Evolutionary conservation across 2,329 filamentous ascomycete genomes (phyloP).

Genomic region (Neocucurbitaria cava): DNA sequence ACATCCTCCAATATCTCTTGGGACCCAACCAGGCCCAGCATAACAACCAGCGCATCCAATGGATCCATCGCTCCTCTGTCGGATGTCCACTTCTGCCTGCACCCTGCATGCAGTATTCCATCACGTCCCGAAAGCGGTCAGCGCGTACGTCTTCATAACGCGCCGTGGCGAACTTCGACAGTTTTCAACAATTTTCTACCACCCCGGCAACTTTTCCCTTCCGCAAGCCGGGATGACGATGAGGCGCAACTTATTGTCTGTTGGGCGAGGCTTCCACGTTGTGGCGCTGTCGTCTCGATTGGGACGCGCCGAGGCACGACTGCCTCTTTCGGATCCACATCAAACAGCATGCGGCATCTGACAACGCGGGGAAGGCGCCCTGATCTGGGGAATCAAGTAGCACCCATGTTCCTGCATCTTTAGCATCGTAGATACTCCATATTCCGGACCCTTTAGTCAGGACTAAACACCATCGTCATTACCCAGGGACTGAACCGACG

Average conservation of each 20-base stretch:
- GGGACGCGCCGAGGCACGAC: background rate
- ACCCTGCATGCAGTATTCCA: background rate
- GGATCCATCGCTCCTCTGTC: background rate
- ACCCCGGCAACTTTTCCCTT: background rate
- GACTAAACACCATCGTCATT: background rate
- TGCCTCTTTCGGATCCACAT: background rate
- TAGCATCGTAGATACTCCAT: constrained; percentile 1
- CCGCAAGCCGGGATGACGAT: background rate
- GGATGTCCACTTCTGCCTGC: background rate
- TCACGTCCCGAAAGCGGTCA: background rate
- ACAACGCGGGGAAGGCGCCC: background rate
- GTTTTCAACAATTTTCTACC: background rate
- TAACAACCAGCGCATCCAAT: background rate
- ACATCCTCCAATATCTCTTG: too few species aligned
- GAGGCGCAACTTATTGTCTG: background rate
- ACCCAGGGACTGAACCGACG: constrained; percentile 5
- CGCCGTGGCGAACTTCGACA: background rate
- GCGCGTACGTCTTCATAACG: background rate
- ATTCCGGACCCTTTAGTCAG: constrained; percentile 7
- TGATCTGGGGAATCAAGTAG: background rate
- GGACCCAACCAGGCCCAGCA: background rate
- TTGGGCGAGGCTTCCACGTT: background rate
- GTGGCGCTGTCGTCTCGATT: background rate
- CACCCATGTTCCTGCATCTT: background rate
- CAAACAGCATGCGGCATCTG: background rate